Evolutionary conservation across 495 filamentous ascomycete genomes (phyloP).

Genomic region (Penicillium lagena): DNA sequence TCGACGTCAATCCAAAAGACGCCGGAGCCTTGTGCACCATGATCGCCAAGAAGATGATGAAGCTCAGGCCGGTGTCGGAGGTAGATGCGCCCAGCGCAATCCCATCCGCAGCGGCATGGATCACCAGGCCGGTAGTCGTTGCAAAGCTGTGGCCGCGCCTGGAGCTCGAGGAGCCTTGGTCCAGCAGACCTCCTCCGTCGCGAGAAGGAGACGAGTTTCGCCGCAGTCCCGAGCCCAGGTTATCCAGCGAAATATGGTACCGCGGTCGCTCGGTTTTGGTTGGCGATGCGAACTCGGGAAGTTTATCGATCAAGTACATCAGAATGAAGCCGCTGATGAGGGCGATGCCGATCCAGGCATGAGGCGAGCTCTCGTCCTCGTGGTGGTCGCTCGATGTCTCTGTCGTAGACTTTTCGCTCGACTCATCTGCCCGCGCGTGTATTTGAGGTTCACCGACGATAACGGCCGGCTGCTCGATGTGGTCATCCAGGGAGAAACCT

Average conservation of each 20-base stretch:
- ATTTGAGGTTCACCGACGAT: conserved; percentile 4
- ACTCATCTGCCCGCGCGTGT: conserved; percentile 27
- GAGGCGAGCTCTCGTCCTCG: conserved; percentile 42
- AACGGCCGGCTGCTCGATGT: too few species aligned
- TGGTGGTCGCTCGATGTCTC: conserved; percentile 12
- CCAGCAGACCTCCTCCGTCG: conserved; percentile 33
- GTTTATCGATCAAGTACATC: conserved; percentile 93
- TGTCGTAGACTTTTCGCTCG: conserved; percentile 17
- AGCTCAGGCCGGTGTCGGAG: conserved; percentile 63
- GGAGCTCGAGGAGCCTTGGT: conserved; percentile 22
- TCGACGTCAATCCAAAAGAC: conserved; percentile 86
- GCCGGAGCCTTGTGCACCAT: conserved; percentile 97
- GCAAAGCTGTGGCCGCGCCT: conserved; percentile 45
- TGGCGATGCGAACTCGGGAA: conserved; percentile 64
- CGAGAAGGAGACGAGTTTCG: conserved; percentile 44
- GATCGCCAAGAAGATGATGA: conserved; percentile 92
- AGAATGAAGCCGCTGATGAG: conserved; percentile 85
- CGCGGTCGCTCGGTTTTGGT: conserved; percentile 46
- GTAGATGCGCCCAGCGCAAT: conserved; percentile 90
- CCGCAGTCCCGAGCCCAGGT: conserved; percentile 54
- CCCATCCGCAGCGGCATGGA: conserved; percentile 93
- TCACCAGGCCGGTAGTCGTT: conserved; percentile 89
- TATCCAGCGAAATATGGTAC: conserved; percentile 76
- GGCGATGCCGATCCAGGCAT: conserved; percentile 77
- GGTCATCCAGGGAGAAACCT: conserved; percentile 6